Conservation (phyloP, 2,329 filamentous ascomycete species). For the Coniochaeta sp. region DNA sequence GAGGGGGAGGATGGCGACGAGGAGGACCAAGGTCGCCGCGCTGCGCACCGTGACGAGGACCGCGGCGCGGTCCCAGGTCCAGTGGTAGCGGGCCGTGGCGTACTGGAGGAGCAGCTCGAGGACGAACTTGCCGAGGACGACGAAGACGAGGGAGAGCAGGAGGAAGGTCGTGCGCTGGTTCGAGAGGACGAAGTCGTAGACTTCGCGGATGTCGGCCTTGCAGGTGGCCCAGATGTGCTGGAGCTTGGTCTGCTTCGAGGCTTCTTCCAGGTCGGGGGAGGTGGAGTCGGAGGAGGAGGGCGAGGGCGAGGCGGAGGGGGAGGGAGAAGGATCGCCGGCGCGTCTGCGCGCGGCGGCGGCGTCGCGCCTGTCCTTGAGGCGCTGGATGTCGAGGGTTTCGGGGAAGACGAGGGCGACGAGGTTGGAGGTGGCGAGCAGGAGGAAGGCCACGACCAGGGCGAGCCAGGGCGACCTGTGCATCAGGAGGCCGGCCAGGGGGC, state of each 20-base stretch:
- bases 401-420: slow-evolving; percentile 26
- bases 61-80: slow-evolving; percentile 39
- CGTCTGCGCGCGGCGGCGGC: neutral
- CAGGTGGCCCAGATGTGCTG: slow-evolving; percentile 16
- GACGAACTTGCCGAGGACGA: slow-evolving; percentile 23
- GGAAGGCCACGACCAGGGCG: slow-evolving; percentile 27
- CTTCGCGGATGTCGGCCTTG: slow-evolving; percentile 21
- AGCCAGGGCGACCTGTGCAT: slow-evolving; percentile 31
- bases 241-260: slow-evolving; percentile 3
- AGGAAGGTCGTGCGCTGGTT: slow-evolving; percentile 30
- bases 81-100: slow-evolving; percentile 40
- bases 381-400: slow-evolving; percentile 31
- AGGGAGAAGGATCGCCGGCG: too few relatives aligned
- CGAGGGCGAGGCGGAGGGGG: too few relatives aligned
- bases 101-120: slow-evolving; percentile 42
- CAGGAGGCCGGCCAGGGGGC: slow-evolving; percentile 32
- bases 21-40: slow-evolving; percentile 26
- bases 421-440: slow-evolving; percentile 19
- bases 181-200: slow-evolving; percentile 30
- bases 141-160: slow-evolving; percentile 26
- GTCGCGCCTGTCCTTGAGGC: slow-evolving; percentile 16
- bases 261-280: neutral
- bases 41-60: slow-evolving; percentile 31
- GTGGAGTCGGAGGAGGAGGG: neutral
- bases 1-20: slow-evolving; percentile 29